Evolutionary conservation across 495 filamentous ascomycete species (phyloP).

Genomic region (Penicillium manginii): DNA sequence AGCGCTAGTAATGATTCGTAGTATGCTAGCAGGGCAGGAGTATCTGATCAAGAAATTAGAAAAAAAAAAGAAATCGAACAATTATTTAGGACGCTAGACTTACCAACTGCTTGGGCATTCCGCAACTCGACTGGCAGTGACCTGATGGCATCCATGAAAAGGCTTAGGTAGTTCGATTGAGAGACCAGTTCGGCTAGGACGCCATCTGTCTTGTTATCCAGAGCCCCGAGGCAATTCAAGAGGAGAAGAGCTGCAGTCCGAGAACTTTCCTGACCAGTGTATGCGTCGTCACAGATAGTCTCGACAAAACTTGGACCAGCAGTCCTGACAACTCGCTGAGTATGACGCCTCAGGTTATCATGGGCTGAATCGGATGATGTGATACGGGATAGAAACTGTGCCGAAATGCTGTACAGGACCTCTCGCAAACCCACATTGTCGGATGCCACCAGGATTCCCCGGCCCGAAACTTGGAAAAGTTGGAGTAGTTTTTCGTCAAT

Average conservation of each 20-base stretch:
- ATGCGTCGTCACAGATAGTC: conserved; percentile 90
- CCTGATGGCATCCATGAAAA: conserved; percentile 83
- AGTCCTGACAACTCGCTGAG: conserved; percentile 72
- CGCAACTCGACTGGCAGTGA: conserved; percentile 67
- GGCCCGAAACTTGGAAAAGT: conserved; percentile 81
- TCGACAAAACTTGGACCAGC: conserved; percentile 80
- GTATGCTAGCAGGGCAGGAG: conserved; percentile 59
- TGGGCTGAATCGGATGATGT: conserved; percentile 49
- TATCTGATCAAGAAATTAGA: conserved; percentile 42
- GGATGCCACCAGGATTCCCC: conserved; percentile 71
- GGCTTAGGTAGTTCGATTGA: conserved; percentile 83
- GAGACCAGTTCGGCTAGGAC: conserved; percentile 78
- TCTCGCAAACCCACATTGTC: conserved; percentile 74
- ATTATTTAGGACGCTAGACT: conserved; percentile 19
- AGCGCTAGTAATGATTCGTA: conserved; percentile 79
- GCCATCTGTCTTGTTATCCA: conserved; percentile 67
- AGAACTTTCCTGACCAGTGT: conserved; percentile 77
- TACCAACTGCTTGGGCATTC: conserved; percentile 55
- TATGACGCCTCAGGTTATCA: conserved; percentile 57
- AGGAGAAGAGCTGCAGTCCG: conserved; percentile 83
- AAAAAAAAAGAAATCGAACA: conserved; percentile 23
- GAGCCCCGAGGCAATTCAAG: conserved; percentile 67
- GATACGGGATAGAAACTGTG: conserved; percentile 78
- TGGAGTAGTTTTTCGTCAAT: conserved; percentile 89
- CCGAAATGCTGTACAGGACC: conserved; percentile 84